Percentiles rank a stretch among this genome's conserved stretches.
Conservation (phyloP, 1,284 basidiomycete species). For the Agaricales sp. region DNA sequence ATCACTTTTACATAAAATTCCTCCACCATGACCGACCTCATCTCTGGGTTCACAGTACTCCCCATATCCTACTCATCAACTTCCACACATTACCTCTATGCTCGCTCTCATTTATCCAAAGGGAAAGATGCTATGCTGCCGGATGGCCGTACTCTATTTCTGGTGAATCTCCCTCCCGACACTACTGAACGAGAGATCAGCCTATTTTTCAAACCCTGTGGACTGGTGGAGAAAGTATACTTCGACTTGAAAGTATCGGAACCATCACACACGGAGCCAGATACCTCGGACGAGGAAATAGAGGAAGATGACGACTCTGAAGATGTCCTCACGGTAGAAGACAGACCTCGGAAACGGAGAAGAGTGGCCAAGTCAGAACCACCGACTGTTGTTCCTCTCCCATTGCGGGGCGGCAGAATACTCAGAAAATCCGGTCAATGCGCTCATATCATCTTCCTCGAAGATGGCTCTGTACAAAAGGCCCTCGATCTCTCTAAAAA, state of each 20-base stretch:
- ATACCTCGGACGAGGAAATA: conserved; percentile 27
- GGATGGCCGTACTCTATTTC: conserved; percentile 69
- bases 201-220: conserved; percentile 62
- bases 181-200: conserved; percentile 70
- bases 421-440: conserved; percentile 53
- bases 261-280: conserved; percentile 8
- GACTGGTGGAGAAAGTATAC: conserved; percentile 66
- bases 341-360: conserved; percentile 36
- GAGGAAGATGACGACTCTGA: conserved; percentile 22
- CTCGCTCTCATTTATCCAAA: conserved; percentile 43
- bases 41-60: conserved; percentile 47
- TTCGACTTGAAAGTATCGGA: conserved; percentile 37
- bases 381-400: conserved; percentile 48
- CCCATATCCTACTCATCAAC: conserved; percentile 43
- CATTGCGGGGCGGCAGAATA: conserved; percentile 39
- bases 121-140: conserved; percentile 34
- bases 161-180: conserved; percentile 81
- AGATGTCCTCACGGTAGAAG: conserved; percentile 18
- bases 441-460: conserved; percentile 74
- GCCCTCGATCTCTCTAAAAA: conserved; percentile 41
- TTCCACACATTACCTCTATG: conserved; percentile 55
- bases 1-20: no score
- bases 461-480: conserved; percentile 57
- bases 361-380: conserved; percentile 26
- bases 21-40: neutral